Base-by-base conservation (phyloP, 441 rosid species). In the Gossypium schwendimanii region DNA sequence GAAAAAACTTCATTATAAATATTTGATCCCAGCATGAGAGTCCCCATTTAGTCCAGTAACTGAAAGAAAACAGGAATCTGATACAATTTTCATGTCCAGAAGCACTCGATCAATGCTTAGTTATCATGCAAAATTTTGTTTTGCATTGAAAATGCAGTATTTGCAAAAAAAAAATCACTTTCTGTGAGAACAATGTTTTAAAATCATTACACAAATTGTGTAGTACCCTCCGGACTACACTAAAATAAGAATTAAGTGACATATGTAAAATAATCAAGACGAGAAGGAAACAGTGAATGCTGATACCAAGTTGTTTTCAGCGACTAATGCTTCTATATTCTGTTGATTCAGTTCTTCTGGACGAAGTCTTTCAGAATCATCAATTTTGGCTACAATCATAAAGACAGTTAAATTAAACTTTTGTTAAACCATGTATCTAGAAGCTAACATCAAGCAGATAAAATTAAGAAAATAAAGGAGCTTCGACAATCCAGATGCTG, bases 281-380 rank as follows among this genome's bases (percentile, higher is more conserved):
- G 69, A 12, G 18, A 69, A 50, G 67, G 69, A 52, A 52, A 41
- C n/a, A 36, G 21, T 67, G 58, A 70, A 72, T 15, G 39, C 58
- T 36, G 77, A 62, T 87, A 94, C 99, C 96, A 93, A 85, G 79
- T 95, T 93, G 81, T 84, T 91, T 86, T 95, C 99, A 55, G 99
- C 99, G 59, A 95, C 97, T 79, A 93, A 82, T 57, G 98, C 99
- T 84, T 95, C 97, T 76, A 95, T 93, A 72, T 95, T 95, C 79
- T 91, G 98, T 77, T 95, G 99, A 85, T 95, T 95, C 63, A 95
- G 79, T 81, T 95, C 98, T 83, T 95, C 99, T 55, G 98, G 99
- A 70, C 92, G 93, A 81, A 95, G 94, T 71, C 89, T 86, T 73
- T 92, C 97, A 73, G 92, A 87, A 80, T 90, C 97, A 78, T 87